These are phyloP conservation scores for Bacidia gigantensis DNA, from an alignment of 495 filamentous ascomycete species.

Conservation along the genomic window DNA sequence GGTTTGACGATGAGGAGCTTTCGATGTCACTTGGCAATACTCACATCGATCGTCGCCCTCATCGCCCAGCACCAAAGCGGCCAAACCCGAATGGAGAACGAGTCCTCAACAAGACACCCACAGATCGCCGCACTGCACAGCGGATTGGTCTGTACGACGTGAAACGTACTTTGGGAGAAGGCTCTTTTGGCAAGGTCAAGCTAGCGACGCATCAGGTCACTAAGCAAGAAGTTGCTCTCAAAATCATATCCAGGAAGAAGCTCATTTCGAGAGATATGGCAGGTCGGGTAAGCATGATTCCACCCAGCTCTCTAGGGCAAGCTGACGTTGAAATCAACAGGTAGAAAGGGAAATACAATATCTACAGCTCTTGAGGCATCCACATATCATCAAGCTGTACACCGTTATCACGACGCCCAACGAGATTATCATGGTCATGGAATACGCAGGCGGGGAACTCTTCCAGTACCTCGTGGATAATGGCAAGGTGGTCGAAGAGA, in stretches of 20 bases:
- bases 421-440: constrained; percentile 98
- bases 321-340: no score
- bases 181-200: constrained; percentile 97
- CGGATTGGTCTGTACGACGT: constrained; percentile 84
- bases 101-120: constrained; percentile 17
- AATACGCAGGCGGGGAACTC: constrained; percentile 90
- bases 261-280: constrained; percentile 94
- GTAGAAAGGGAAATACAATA: constrained; percentile 89
- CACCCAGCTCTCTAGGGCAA: no score
- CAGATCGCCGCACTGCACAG: constrained; percentile 42
- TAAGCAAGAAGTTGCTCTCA: constrained; percentile 86
- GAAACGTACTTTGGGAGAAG: constrained; percentile 82
- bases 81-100: constrained; percentile 13
- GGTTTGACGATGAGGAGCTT: constrained; percentile 77
- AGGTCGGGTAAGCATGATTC: constrained; percentile 59
- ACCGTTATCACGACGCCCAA: constrained; percentile 86
- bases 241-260: constrained; percentile 93
- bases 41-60: constrained; percentile 39
- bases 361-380: constrained; percentile 84
- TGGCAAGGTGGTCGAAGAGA: constrained; percentile 76
- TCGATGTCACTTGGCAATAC: constrained; percentile 67
- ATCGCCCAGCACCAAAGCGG: constrained; percentile 23
- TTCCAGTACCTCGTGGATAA: constrained; percentile 94
- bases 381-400: constrained; percentile 98
- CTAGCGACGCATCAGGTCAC: constrained; percentile 81